Percentiles rank a stretch among this genome's conserved stretches.
Evolutionary conservation across 495 filamentous ascomycete species (phyloP).

Genomic region (Penicillium manginii): DNA sequence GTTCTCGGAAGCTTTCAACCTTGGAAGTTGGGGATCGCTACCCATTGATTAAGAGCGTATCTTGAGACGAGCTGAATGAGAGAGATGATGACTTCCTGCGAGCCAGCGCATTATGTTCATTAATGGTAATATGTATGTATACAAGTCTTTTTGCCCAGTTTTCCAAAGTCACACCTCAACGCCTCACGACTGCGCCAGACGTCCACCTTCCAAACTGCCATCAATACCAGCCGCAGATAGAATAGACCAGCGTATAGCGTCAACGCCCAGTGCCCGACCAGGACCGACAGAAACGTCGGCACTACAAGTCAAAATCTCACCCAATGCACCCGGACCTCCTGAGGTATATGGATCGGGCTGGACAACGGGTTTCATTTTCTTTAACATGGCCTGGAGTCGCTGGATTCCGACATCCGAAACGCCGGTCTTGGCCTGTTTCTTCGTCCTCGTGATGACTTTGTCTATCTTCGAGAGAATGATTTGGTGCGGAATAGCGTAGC

Average conservation of each 20-base stretch:
- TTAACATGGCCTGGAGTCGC: slow-evolving; percentile 34
- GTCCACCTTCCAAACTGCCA: slow-evolving; percentile 34
- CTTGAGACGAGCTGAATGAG: neutral
- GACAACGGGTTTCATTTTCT: slow-evolving; percentile 28
- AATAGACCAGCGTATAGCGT: slow-evolving; percentile 54
- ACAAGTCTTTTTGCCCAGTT: neutral
- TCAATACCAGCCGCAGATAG: slow-evolving; percentile 54
- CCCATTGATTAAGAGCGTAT: neutral
- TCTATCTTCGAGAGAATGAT: slow-evolving; percentile 88
- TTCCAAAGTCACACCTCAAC: neutral
- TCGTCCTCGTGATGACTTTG: slow-evolving; percentile 44
- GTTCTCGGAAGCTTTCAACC: too few species aligned
- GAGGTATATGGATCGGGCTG: slow-evolving; percentile 34
- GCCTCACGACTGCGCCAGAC: slow-evolving; percentile 7
- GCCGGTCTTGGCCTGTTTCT: slow-evolving; percentile 35
- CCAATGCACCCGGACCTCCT: slow-evolving; percentile 50
- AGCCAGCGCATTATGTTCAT: slow-evolving; percentile 1
- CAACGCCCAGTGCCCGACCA: slow-evolving; percentile 47
- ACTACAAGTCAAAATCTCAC: slow-evolving; percentile 56
- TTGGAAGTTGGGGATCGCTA: too few species aligned
- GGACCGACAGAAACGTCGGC: slow-evolving; percentile 34
- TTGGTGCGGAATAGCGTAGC: slow-evolving; percentile 68
- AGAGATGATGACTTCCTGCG: neutral
- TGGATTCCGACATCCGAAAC: slow-evolving; percentile 32
- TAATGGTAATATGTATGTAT: neutral